Percentiles rank a stretch among this genome's conserved stretches.
Conservation (phyloP, 202 grass and related monocot species). For the Brachypodium distachyon region DNA sequence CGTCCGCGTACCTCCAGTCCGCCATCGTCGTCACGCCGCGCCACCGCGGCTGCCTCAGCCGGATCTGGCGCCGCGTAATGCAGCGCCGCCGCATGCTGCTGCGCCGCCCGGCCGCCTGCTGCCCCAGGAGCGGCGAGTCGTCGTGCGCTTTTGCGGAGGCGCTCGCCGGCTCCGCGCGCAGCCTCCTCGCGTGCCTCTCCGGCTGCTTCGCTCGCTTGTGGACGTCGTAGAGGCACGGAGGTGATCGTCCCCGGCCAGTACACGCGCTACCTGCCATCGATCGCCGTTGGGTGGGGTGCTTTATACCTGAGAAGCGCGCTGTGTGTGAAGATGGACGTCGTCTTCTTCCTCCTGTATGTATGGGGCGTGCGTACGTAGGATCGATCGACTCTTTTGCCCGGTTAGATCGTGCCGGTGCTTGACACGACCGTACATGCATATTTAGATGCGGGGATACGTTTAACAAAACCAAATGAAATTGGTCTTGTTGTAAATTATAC, state of each 20-base stretch:
- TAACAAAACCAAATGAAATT: neutral
- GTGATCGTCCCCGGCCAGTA: neutral
- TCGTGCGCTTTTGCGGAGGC: slow-evolving; percentile 16
- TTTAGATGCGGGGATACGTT: neutral
- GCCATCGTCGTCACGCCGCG: slow-evolving; percentile 32
- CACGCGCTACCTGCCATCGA: neutral
- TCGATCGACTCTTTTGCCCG: neutral
- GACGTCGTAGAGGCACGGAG: neutral
- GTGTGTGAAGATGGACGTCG: too few relatives aligned
- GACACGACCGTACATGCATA: neutral
- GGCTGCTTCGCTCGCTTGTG: slow-evolving; percentile 19
- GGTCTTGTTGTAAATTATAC: too few relatives aligned
- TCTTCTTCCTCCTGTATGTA: neutral
- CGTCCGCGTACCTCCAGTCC: slow-evolving; percentile 70
- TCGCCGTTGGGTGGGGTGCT: neutral
- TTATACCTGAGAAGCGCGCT: too few relatives aligned
- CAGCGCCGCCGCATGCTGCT: slow-evolving; percentile 24
- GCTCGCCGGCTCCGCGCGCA: slow-evolving; percentile 8
- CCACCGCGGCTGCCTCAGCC: slow-evolving; percentile 27
- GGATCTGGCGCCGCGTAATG: slow-evolving; percentile 24
- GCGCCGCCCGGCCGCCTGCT: too few relatives aligned
- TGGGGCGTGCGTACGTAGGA: neutral
- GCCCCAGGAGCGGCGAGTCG: neutral
- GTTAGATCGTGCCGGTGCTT: neutral
- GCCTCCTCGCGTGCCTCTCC: slow-evolving; percentile 4